Evolutionary conservation across 164 flowering plant species (phyloP).

Genomic region (Sextonia rubra): DNA sequence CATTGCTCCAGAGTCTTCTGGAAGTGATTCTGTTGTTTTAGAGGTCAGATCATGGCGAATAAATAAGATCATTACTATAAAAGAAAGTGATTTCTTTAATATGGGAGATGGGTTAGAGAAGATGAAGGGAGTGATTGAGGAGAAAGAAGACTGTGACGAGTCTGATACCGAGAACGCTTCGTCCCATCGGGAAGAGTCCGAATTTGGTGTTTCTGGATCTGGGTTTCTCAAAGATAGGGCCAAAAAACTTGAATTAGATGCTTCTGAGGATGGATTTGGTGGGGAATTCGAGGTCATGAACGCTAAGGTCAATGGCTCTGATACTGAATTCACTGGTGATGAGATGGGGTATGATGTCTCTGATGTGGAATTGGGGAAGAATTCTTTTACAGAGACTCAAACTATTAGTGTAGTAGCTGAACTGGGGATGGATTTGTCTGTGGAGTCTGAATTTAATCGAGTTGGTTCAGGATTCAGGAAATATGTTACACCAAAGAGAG

Average conservation of each 20-base stretch:
- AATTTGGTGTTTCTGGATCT: slow-evolving; percentile 29
- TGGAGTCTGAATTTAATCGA: slow-evolving; percentile 11
- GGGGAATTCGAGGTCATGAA: slow-evolving; percentile 14
- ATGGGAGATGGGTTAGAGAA: slow-evolving; percentile 10
- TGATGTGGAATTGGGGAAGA: slow-evolving; percentile 22
- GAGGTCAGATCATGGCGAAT: slow-evolving; percentile 46
- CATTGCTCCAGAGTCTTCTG: slow-evolving; percentile 52
- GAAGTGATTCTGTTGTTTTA: slow-evolving; percentile 54
- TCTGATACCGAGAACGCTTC: slow-evolving; percentile 23
- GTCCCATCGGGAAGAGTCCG: slow-evolving; percentile 27
- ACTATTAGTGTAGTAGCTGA: slow-evolving; percentile 2
- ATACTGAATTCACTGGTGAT: slow-evolving; percentile 9
- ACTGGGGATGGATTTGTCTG: slow-evolving; percentile 10
- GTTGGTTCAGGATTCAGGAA: slow-evolving; percentile 18
- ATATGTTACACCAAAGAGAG: slow-evolving; percentile 23
- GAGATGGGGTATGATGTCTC: slow-evolving; percentile 21
- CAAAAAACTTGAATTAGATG: slow-evolving; percentile 34
- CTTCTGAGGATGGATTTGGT: slow-evolving; percentile 37
- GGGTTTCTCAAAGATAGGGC: slow-evolving; percentile 13
- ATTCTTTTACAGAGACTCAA: not conserved
- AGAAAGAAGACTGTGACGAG: not conserved
- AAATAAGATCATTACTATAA: slow-evolving; percentile 12
- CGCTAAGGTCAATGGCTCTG: slow-evolving; percentile 4
- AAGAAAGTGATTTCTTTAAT: slow-evolving; percentile 7
- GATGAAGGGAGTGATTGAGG: slow-evolving; percentile 21